phyloP scores from a whole-genome alignment of 2,329 filamentous ascomycete genomes.

The Trichoderma polysporum region DNA sequence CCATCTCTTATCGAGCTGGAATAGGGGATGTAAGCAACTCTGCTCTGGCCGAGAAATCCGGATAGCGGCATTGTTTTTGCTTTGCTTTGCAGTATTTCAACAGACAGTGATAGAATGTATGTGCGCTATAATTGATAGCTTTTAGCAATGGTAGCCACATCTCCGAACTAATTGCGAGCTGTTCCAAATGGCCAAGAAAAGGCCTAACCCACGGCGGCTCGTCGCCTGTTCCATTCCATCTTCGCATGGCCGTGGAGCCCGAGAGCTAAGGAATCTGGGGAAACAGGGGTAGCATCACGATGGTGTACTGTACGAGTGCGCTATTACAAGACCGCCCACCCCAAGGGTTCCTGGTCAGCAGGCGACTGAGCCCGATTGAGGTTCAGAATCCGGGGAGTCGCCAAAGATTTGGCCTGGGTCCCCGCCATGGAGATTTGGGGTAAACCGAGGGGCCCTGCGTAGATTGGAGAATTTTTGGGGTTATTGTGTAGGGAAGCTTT shows the following conservation, averaged over 20 bases:
- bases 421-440: slow-evolving; percentile 18
- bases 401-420: slow-evolving; percentile 9
- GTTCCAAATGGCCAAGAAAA: background rate
- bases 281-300: slow-evolving; percentile 33
- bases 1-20: background rate
- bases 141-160: background rate
- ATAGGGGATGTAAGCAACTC: background rate
- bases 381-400: slow-evolving; percentile 18
- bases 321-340: slow-evolving; percentile 27
- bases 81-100: background rate
- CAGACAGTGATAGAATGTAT: background rate
- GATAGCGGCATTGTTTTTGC: background rate
- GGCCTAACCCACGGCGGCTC: background rate
- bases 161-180: background rate
- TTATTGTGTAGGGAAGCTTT: background rate
- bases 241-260: slow-evolving; percentile 8
- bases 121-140: background rate
- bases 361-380: slow-evolving; percentile 28
- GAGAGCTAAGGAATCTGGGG: slow-evolving; percentile 33
- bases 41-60: background rate
- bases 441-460: slow-evolving; percentile 18
- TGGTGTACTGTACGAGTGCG: slow-evolving; percentile 32
- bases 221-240: background rate
- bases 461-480: slow-evolving; percentile 18
- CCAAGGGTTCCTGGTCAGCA: slow-evolving; percentile 29